Evolutionary conservation across 2,329 filamentous ascomycete genomes (phyloP).

Genomic region (Dothistroma pini): DNA sequence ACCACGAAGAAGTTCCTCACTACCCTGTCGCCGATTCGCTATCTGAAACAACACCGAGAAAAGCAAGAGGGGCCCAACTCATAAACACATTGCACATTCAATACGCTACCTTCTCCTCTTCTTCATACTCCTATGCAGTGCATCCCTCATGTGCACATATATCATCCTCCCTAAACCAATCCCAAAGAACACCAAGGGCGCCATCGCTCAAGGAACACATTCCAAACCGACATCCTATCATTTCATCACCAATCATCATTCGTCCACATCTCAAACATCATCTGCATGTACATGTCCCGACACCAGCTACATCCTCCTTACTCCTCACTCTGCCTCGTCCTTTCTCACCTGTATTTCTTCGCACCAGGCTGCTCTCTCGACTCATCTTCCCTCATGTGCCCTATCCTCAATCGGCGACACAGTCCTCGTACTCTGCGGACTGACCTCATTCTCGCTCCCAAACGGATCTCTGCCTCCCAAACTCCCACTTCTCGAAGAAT

Average conservation of each 20-base stretch:
- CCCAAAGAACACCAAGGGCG: too few relatives aligned
- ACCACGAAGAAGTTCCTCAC: too few relatives aligned
- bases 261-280: background rate
- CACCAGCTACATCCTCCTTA: background rate
- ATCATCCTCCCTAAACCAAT: too few relatives aligned
- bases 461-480: background rate
- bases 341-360: background rate
- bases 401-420: background rate
- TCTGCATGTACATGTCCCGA: background rate
- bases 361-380: background rate
- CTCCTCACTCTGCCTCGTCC: background rate
- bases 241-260: background rate
- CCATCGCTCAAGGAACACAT: too few relatives aligned
- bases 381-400: too few relatives aligned
- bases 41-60: background rate
- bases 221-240: too few relatives aligned
- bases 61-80: too few relatives aligned
- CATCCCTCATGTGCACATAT: too few relatives aligned
- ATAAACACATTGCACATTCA: too few relatives aligned
- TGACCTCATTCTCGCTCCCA: conserved; percentile 1
- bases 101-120: too few relatives aligned
- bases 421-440: conserved; percentile 1
- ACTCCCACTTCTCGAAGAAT: background rate
- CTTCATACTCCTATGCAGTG: too few relatives aligned
- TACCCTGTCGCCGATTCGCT: too few relatives aligned